phyloP scores from a whole-genome alignment of 2,329 filamentous ascomycete species.

The Curvularia sp. region DNA sequence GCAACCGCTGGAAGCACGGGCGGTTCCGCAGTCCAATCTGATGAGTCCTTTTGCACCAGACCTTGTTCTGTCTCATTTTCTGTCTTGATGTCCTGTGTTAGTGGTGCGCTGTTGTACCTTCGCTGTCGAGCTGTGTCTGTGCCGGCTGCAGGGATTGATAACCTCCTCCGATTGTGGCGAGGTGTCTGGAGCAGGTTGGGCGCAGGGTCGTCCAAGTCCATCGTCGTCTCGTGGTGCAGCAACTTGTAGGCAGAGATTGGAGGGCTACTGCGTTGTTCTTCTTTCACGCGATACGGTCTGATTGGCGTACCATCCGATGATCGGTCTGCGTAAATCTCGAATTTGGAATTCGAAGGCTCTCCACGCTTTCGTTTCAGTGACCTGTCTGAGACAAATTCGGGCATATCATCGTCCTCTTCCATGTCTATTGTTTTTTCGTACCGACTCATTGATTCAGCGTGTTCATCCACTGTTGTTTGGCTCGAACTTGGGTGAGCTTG shows the following conservation, averaged over 20 bases:
- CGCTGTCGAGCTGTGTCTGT: conserved; percentile 32
- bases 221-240: conserved; percentile 50
- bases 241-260: conserved; percentile 23
- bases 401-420: conserved; percentile 50
- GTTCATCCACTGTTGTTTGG: conserved; percentile 55
- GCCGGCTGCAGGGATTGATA: conserved; percentile 17
- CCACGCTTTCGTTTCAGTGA: conserved; percentile 54
- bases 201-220: conserved; percentile 55
- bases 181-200: conserved; percentile 45
- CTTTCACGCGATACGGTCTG: conserved; percentile 50
- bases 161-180: conserved; percentile 18
- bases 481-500: conserved; percentile 49
- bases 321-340: conserved; percentile 31
- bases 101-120: conserved; percentile 41
- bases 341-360: conserved; percentile 20
- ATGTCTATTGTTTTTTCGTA: conserved; percentile 12
- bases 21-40: neutral
- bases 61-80: conserved; percentile 11
- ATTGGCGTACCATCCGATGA: conserved; percentile 41
- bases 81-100: conserved; percentile 28
- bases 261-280: conserved; percentile 50
- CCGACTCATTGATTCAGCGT: conserved; percentile 23
- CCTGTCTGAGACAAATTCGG: conserved; percentile 53
- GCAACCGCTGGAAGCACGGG: neutral
- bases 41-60: neutral